Evolutionary conservation across 495 filamentous ascomycete species (phyloP), one percentile per base, ranked within the genome.

Genomic region (Pseudevernia furfuracea): DNA sequence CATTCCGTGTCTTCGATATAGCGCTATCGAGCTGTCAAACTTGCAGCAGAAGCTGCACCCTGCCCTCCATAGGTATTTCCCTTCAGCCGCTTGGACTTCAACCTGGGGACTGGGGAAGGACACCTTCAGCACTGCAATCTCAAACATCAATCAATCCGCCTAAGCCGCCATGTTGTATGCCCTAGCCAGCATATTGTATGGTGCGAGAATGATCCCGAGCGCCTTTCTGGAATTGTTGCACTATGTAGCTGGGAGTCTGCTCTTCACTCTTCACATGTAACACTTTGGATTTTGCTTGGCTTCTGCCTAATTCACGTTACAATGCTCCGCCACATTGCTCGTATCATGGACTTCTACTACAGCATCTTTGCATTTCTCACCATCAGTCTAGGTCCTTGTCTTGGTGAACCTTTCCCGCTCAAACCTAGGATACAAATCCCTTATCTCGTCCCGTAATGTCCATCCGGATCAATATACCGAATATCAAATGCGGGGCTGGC

Each of bases 401-500:
- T 28, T 30, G 25, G 49, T 53, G 11, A 30, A 30, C 23, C 0
- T 19, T 53, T 32, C 28, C 28, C 49, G 15, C 49, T 53, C 4
- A 0, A 53, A 1, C 49, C 25, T 53, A 53, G 49, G 25, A 44
- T 14, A 34, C 17, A 23, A 19, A 34, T 36, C 23, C 39, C 5
- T 62, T 25, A 36, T 30, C 46, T 7, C 38, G 12, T 30, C 38
- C 61, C 39, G n/a, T 21, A 44, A 63, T 63, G 49, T 63, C 61
- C 28, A 63, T 65, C 44, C 39, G 34, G 23, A 65, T 65, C 17
- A 28, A 65, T n/a, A 53, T 36, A 30, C 63, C 32, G 23, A 39
- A 12, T 21, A 37, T 17, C 41, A 59, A 11, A 4, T 60, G 15
- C 49, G 34, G 46, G 49, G 44, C 63, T 5, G 57, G 63, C 39